Conservation (phyloP, 2,329 filamentous ascomycete species). For the Akanthomyces lecanii region DNA sequence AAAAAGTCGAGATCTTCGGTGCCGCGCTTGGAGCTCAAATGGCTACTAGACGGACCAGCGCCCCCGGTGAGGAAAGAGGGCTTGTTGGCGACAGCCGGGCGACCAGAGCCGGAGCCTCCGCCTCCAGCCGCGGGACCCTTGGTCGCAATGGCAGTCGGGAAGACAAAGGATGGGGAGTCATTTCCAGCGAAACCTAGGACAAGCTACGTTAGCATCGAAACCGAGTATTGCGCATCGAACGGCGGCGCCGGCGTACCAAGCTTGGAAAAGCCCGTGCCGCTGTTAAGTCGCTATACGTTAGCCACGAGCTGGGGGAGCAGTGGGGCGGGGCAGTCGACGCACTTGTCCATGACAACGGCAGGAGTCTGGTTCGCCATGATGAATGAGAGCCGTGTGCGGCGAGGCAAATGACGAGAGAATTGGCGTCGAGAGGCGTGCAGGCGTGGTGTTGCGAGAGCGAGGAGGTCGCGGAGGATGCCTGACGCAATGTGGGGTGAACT, state of each 20-base stretch:
- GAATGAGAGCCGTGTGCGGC: conserved; percentile 23
- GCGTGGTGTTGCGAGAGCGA: conserved; percentile 9
- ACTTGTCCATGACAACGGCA: conserved; percentile 99
- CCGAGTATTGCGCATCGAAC: background rate
- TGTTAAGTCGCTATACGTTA: conserved; percentile 42
- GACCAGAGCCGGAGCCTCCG: conserved; percentile 76
- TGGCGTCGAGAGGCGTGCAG: conserved; percentile 2
- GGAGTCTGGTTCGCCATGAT: conserved; percentile 95
- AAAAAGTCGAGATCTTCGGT: conserved; percentile 98
- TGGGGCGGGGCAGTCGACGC: conserved; percentile 46
- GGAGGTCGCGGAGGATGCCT: conserved; percentile 13
- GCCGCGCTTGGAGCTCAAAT: conserved; percentile 86
- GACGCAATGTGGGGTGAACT: conserved; percentile 17
- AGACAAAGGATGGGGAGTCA: conserved; percentile 98
- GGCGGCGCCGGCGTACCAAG: conserved; percentile 62
- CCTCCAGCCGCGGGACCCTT: conserved; percentile 71
- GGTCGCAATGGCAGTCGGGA: conserved; percentile 96
- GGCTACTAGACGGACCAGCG: conserved; percentile 68
- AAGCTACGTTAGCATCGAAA: background rate
- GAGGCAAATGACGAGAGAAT: conserved; percentile 11
- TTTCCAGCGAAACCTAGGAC: conserved; percentile 89
- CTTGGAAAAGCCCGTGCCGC: conserved; percentile 99
- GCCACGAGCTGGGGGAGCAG: conserved; percentile 19
- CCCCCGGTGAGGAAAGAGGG: conserved; percentile 92
- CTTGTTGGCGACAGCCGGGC: conserved; percentile 88